Evolutionary conservation across 1,284 basidiomycete species (phyloP).

Genomic region (Rhodotorula sp.): DNA sequence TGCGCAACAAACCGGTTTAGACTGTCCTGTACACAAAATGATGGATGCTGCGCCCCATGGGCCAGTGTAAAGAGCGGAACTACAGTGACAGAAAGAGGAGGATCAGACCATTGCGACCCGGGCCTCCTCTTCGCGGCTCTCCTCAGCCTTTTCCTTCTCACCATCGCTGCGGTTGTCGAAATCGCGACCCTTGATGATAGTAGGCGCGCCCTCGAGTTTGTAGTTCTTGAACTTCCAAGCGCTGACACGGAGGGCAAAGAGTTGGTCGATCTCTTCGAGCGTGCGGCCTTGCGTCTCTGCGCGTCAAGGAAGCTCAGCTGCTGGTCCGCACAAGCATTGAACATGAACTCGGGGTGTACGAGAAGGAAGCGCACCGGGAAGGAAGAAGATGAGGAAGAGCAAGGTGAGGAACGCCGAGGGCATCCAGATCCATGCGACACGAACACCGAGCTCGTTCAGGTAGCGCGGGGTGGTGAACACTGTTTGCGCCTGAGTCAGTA

Average conservation of each 20-base stretch:
- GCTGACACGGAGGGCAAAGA: background rate
- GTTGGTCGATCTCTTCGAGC: constrained; percentile 7
- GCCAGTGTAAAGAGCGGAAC: too few relatives aligned
- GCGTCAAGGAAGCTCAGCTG: background rate
- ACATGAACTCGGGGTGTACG: background rate
- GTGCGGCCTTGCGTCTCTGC: constrained; percentile 6
- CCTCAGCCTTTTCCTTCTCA: background rate
- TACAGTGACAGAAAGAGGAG: background rate
- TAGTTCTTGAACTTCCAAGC: constrained; percentile 4
- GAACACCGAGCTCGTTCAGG: constrained; percentile 4
- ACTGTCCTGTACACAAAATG: too few relatives aligned
- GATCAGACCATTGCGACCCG: background rate
- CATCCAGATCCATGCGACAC: constrained; percentile 13
- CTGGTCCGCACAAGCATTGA: background rate
- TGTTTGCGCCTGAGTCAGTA: background rate
- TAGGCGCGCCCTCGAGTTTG: background rate
- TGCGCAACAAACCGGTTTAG: too few relatives aligned
- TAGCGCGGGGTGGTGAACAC: background rate
- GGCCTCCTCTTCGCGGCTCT: constrained; percentile 1
- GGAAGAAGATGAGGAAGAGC: constrained; percentile 12
- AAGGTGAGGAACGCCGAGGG: constrained; percentile 1
- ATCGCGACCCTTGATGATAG: background rate
- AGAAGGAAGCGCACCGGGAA: background rate
- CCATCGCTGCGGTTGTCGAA: background rate
- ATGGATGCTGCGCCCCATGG: too few relatives aligned